phyloP scores from a whole-genome alignment of 352 stramenopile species.

The Globisporangium cederbergense region DNA sequence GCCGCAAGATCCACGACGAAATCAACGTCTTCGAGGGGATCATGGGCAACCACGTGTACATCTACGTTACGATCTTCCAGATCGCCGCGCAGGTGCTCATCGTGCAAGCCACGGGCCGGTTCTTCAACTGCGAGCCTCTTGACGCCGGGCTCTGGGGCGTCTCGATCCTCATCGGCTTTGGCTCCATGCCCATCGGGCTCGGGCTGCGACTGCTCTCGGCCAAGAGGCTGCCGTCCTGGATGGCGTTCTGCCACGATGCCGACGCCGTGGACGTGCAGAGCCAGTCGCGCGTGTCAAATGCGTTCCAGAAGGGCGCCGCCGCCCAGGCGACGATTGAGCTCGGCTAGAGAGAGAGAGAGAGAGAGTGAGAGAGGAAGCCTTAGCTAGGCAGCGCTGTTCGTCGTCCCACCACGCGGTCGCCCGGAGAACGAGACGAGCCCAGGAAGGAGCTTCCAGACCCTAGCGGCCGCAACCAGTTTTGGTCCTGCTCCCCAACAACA shows the following conservation, averaged over 20 bases:
- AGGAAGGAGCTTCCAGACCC: background rate
- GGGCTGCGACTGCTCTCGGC: slow-evolving; percentile 45
- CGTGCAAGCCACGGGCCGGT: slow-evolving; percentile 89
- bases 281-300: slow-evolving; percentile 28
- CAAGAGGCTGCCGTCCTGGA: slow-evolving; percentile 44
- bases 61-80: slow-evolving; percentile 89
- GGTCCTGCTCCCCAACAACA: background rate
- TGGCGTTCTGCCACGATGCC: slow-evolving; percentile 52
- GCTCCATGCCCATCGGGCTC: slow-evolving; percentile 47
- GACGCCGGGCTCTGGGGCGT: slow-evolving; percentile 45
- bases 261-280: slow-evolving; percentile 37
- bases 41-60: slow-evolving; percentile 89
- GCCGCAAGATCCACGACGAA: slow-evolving; percentile 79
- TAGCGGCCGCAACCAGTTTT: background rate
- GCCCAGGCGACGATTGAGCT: slow-evolving; percentile 23
- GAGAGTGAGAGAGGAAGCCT: background rate
- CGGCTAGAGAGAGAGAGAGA: background rate
- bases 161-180: slow-evolving; percentile 45
- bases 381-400: background rate
- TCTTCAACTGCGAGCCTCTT: slow-evolving; percentile 62
- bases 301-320: slow-evolving; percentile 28
- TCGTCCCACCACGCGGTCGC: background rate
- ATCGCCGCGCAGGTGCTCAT: slow-evolving; percentile 93
- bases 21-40: slow-evolving; percentile 94
- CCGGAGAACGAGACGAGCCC: background rate